A percentile compares a stretch with the other conserved stretches of the same genome.
phyloP scores from a whole-genome alignment of 108 stramenopile genomes.

The Cyclostephanos tholiformis region DNA sequence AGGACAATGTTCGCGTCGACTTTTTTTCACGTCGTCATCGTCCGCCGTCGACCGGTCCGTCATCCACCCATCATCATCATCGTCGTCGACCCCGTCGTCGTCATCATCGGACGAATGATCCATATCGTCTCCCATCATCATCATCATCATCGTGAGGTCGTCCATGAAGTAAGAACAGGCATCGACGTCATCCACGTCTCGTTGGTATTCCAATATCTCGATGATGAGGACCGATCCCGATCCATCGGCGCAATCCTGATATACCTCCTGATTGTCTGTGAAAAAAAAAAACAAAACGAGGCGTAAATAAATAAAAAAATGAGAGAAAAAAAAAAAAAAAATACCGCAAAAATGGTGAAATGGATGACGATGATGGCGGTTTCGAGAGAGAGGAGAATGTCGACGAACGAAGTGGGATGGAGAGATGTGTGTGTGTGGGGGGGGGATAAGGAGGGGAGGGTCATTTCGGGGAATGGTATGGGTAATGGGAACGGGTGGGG shows the following conservation, averaged over 20 bases:
- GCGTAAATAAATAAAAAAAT: neutral
- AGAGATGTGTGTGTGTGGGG: too few relatives aligned
- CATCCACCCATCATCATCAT: conserved; percentile 1
- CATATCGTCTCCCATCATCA: too few relatives aligned
- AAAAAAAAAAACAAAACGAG: neutral
- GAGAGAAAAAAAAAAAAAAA: neutral
- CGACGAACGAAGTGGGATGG: too few relatives aligned
- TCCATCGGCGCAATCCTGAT: conserved; percentile 53
- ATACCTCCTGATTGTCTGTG: conserved; percentile 77
- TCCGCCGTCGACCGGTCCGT: neutral
- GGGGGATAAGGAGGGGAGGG: too few relatives aligned
- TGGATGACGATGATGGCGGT: too few relatives aligned
- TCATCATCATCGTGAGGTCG: conserved; percentile 58
- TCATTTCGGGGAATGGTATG: too few relatives aligned
- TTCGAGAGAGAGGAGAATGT: too few relatives aligned
- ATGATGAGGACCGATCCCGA: conserved; percentile 58
- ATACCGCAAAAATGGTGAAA: too few relatives aligned
- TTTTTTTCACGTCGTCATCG: neutral
- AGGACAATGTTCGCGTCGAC: too few relatives aligned
- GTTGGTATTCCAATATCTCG: conserved; percentile 68
- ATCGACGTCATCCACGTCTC: conserved; percentile 37
- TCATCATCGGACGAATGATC: too few relatives aligned
- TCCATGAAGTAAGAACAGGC: conserved; percentile 63
- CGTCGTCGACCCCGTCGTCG: neutral
- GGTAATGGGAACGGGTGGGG: too few relatives aligned